Evolutionary conservation across 768 basidiomycete species (phyloP).

Genomic region (Naganishia antarctica): DNA sequence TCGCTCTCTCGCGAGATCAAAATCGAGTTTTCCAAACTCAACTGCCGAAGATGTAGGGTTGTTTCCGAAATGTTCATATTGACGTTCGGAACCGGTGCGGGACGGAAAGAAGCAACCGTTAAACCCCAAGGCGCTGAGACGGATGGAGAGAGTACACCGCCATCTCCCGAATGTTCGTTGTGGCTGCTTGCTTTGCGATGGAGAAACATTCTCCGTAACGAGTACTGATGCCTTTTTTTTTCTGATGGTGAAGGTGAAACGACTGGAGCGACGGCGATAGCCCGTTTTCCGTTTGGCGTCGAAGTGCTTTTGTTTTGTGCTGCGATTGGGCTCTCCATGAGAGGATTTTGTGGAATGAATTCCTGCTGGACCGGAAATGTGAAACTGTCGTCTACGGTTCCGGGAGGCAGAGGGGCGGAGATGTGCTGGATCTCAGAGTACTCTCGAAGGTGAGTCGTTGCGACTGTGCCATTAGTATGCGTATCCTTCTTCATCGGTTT

Average conservation of each 20-base stretch:
- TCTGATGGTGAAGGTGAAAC: neutral
- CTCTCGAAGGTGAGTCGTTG: neutral
- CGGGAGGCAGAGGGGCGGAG: neutral
- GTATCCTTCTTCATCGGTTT: slow-evolving; percentile 4
- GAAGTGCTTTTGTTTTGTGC: neutral
- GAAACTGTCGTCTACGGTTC: neutral
- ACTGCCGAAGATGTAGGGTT: slow-evolving; percentile 1
- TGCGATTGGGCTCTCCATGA: neutral
- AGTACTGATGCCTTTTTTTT: slow-evolving; percentile 1
- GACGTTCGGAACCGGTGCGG: neutral
- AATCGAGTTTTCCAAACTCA: slow-evolving; percentile 13
- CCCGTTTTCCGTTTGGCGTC: neutral
- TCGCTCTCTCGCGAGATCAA: slow-evolving; percentile 4
- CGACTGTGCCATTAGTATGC: neutral
- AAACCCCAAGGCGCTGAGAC: slow-evolving; percentile 23
- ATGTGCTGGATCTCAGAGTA: neutral
- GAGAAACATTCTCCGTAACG: slow-evolving; percentile 3
- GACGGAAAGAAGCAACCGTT: slow-evolving; percentile 20
- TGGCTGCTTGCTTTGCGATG: slow-evolving; percentile 3
- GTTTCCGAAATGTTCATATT: neutral
- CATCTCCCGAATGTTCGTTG: neutral
- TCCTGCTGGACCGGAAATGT: neutral
- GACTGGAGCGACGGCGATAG: neutral
- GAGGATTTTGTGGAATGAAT: neutral
- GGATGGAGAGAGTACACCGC: neutral